Evolutionary conservation across 1,139 yeast genomes (phyloP).

Genomic region (Meyerozyma carpophila): DNA sequence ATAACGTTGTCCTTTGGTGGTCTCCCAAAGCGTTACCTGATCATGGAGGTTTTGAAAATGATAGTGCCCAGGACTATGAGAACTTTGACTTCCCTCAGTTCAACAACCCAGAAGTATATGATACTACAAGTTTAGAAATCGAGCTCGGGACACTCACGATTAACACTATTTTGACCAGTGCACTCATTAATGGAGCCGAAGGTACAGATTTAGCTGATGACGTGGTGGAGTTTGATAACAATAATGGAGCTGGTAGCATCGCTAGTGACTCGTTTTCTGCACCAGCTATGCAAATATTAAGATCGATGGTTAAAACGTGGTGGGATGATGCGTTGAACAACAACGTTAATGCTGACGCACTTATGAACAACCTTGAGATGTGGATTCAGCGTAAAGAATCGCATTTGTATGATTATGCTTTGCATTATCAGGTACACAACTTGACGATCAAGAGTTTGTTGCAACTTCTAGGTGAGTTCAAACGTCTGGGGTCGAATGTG

Average conservation of each 20-base stretch:
- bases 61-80: slow-evolving; percentile 48
- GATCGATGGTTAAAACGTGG: slow-evolving; percentile 79
- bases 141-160: slow-evolving; percentile 75
- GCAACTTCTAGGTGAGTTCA: slow-evolving; percentile 78
- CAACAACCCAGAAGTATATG: slow-evolving; percentile 77
- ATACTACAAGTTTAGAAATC: slow-evolving; percentile 73
- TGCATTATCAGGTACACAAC: slow-evolving; percentile 85
- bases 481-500: slow-evolving; percentile 68
- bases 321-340: slow-evolving; percentile 85
- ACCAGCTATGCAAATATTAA: slow-evolving; percentile 65
- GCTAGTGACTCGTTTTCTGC: slow-evolving; percentile 79
- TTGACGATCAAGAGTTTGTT: slow-evolving; percentile 77
- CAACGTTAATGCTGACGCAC: slow-evolving; percentile 71
- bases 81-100: slow-evolving; percentile 65
- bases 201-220: slow-evolving; percentile 74
- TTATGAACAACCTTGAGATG: slow-evolving; percentile 75
- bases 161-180: slow-evolving; percentile 80
- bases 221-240: slow-evolving; percentile 32
- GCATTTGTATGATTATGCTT: slow-evolving; percentile 65
- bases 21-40: slow-evolving; percentile 77
- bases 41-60: slow-evolving; percentile 79
- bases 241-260: slow-evolving; percentile 48
- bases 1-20: slow-evolving; percentile 89
- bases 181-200: slow-evolving; percentile 83
- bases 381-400: slow-evolving; percentile 86